Percentiles rank a stretch among this genome's conserved stretches.
phyloP scores from a whole-genome alignment of 441 rosid genomes.

The California macrophylla region DNA sequence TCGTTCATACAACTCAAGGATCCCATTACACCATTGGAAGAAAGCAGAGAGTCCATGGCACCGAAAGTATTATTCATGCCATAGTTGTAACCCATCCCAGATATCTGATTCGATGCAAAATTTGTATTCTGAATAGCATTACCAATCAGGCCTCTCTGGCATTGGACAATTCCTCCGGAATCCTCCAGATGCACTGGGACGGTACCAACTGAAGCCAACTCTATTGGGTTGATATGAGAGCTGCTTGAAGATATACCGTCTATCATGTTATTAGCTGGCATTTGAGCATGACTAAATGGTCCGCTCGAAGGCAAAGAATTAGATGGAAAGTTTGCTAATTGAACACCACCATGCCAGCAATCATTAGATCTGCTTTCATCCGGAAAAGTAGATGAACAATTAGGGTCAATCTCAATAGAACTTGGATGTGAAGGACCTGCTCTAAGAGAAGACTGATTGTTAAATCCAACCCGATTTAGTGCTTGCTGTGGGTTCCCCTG shows the following conservation, averaged over 20 bases:
- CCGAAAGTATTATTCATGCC: slow-evolving; percentile 23
- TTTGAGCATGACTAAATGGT: slow-evolving; percentile 26
- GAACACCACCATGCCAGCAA: slow-evolving; percentile 38
- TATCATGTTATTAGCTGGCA: slow-evolving; percentile 26
- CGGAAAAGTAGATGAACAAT: slow-evolving; percentile 31
- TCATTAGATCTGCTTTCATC: slow-evolving; percentile 38
- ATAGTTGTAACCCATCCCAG: slow-evolving; percentile 30
- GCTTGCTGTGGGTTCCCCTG: slow-evolving; percentile 28
- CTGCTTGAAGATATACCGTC: slow-evolving; percentile 23
- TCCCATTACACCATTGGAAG: slow-evolving; percentile 24
- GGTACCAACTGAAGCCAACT: slow-evolving; percentile 28
- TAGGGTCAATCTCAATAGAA: slow-evolving; percentile 29
- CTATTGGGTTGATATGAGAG: slow-evolving; percentile 28
- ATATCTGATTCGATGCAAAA: slow-evolving; percentile 27
- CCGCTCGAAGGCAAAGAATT: slow-evolving; percentile 31
- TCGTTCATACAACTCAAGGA: slow-evolving; percentile 27
- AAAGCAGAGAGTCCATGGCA: slow-evolving; percentile 22
- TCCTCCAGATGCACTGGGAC: slow-evolving; percentile 25
- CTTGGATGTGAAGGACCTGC: slow-evolving; percentile 33
- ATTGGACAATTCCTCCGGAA: slow-evolving; percentile 29
- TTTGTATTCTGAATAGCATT: slow-evolving; percentile 28
- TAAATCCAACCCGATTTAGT: slow-evolving; percentile 28
- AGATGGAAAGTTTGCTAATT: slow-evolving; percentile 34
- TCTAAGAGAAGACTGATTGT: slow-evolving; percentile 40
- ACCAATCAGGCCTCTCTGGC: slow-evolving; percentile 29